phyloP scores from a whole-genome alignment of 148 eudicot genomes.

The Fagopyrum tataricum region DNA sequence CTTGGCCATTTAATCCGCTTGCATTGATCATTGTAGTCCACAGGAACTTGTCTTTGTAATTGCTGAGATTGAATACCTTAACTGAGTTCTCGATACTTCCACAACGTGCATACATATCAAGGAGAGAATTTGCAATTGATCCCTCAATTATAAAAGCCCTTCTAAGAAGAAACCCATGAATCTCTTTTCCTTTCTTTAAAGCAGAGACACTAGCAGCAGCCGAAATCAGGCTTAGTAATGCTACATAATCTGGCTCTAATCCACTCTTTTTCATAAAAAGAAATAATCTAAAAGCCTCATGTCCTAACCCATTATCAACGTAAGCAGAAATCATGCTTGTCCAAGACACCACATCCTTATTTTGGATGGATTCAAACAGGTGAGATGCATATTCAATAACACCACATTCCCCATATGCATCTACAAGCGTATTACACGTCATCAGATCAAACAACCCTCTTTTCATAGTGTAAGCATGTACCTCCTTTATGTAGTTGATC shows the following conservation, averaged over 20 bases:
- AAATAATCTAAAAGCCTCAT: conserved; percentile 63
- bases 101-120: conserved; percentile 82
- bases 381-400: conserved; percentile 39
- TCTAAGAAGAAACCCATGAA: conserved; percentile 67
- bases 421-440: conserved; percentile 48
- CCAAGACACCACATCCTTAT: conserved; percentile 69
- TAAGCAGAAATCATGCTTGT: conserved; percentile 73
- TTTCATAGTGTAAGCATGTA: conserved; percentile 56
- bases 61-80: conserved; percentile 43
- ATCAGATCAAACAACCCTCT: conserved; percentile 48
- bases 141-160: conserved; percentile 42
- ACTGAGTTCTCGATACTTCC: conserved; percentile 50
- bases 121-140: conserved; percentile 61
- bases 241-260: conserved; percentile 54
- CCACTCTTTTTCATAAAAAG: conserved; percentile 31
- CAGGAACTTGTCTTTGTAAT: conserved; percentile 46
- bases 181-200: conserved; percentile 72
- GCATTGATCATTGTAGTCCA: conserved; percentile 86
- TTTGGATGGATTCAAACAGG: conserved; percentile 40
- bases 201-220: conserved; percentile 66
- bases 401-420: conserved; percentile 66
- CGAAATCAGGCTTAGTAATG: conserved; percentile 51
- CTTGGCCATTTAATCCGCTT: conserved; percentile 73
- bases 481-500: conserved; percentile 56
- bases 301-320: conserved; percentile 48